Conservation (phyloP, 2,329 filamentous ascomycete species). For the Colletotrichum navitas region DNA sequence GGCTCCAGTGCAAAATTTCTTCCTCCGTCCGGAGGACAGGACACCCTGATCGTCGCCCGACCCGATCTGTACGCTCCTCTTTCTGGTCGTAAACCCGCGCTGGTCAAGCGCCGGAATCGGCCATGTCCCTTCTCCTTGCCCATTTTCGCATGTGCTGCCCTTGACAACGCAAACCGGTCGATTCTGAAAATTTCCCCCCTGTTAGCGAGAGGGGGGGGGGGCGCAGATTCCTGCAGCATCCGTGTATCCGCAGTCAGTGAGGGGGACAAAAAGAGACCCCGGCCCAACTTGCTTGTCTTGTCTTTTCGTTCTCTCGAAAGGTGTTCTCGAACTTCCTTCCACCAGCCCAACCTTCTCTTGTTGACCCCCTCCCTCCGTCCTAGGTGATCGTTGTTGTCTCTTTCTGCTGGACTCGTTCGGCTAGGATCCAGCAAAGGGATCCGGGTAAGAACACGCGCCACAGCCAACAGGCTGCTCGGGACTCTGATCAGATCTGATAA, state of each 20-base stretch:
- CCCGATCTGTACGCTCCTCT: constrained; percentile 16
- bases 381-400: neutral
- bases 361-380: neutral
- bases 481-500: constrained; percentile 33
- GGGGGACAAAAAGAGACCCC: constrained; percentile 18
- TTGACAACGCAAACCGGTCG: neutral
- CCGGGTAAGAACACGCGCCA: neutral
- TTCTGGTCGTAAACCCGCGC: constrained; percentile 22
- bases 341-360: constrained; percentile 12
- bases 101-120: constrained; percentile 31
- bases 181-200: neutral
- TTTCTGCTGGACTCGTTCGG: constrained; percentile 19
- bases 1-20: constrained; percentile 32
- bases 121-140: neutral
- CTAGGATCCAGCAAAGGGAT: constrained; percentile 26
- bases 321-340: constrained; percentile 13
- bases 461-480: neutral
- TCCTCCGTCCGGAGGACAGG: constrained; percentile 2
- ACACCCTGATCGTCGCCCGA: constrained; percentile 21
- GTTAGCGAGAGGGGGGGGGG: constrained; percentile 9
- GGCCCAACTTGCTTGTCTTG: constrained; percentile 27
- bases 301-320: neutral
- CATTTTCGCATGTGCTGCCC: constrained; percentile 15
- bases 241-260: neutral
- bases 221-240: neutral